Percentiles rank a stretch among this genome's conserved stretches.
These are phyloP conservation scores for Monosporascus sp. DNA, from an alignment of 2,329 filamentous ascomycete genomes.

Conservation along the genomic window DNA sequence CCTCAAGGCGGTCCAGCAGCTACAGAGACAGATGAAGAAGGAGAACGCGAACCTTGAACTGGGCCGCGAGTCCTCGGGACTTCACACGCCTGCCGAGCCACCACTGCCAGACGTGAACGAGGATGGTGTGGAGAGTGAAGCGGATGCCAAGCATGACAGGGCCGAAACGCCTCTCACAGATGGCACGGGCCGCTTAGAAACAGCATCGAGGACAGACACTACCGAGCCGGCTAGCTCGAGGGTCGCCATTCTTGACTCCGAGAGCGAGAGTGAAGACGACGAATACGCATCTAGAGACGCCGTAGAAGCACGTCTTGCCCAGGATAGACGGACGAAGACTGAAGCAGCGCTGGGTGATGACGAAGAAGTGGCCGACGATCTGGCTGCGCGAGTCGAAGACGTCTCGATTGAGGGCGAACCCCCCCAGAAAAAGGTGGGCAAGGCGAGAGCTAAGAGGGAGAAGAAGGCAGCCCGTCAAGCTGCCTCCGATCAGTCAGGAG, in stretches of 20 bases:
- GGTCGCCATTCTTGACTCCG: slow-evolving; percentile 5
- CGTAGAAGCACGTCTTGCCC: slow-evolving; percentile 35
- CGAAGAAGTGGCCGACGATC: slow-evolving; percentile 1
- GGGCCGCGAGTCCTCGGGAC: slow-evolving; percentile 14
- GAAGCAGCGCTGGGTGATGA: slow-evolving; percentile 8
- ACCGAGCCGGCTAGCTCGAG: slow-evolving; percentile 3
- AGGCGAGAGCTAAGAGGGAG: slow-evolving; percentile 45
- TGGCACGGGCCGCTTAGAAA: slow-evolving; percentile 1
- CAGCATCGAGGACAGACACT: slow-evolving; percentile 2
- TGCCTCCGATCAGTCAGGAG: slow-evolving; percentile 26
- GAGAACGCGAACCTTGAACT: slow-evolving; percentile 63
- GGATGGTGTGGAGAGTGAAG: slow-evolving; percentile 1
- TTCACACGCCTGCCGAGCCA: background rate
- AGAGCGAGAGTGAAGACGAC: slow-evolving; percentile 24
- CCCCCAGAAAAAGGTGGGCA: slow-evolving; percentile 39
- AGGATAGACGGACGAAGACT: slow-evolving; percentile 3
- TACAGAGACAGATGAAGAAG: slow-evolving; percentile 76
- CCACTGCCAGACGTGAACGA: slow-evolving; percentile 3
- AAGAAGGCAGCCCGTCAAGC: slow-evolving; percentile 39
- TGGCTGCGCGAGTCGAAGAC: slow-evolving; percentile 14
- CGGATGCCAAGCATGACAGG: background rate
- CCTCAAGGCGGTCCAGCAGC: slow-evolving; percentile 72
- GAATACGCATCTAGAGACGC: slow-evolving; percentile 43
- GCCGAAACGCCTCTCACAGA: slow-evolving; percentile 2
- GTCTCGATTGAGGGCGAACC: slow-evolving; percentile 20